Evolutionary conservation across 140 eudicot genomes (phyloP), one percentile per base, ranked within the genome.

Genomic region (Anethum foeniculum): DNA sequence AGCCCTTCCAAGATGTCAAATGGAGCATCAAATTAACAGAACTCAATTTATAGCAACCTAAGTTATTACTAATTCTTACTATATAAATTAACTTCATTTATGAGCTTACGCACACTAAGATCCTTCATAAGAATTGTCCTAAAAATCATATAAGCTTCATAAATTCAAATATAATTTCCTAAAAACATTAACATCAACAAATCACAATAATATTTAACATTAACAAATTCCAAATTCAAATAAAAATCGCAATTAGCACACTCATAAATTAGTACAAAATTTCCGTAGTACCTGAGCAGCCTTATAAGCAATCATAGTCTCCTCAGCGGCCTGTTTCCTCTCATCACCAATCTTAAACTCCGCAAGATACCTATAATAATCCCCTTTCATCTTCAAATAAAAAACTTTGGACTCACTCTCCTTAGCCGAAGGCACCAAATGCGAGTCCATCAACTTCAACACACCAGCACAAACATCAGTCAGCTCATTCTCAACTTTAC

Each of bases 371-470:
- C 88, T 43, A 67, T 79, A 71, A 43, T 85, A 85, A 82, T 85
- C 88, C 23, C 88, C 88, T 68, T 85, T 85, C 88, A 85, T 85
- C 83, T 85, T 85, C 88, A 85, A 82, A 65, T 85, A 85, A 72
- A 85, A 85, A 54, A 85, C 85, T 80, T 82, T 85, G 0, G 88
- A 85, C 74, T 85, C 88, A 21, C 88, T 75, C 41, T 85, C 23
- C 4, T 77, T 51, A 0, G 88, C 85, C 46, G 88, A 74, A 0
- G 88, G 88, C 15, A 85, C 76, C 46, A 85, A 71, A 56, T 79
- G 44, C 36, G 77, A 52, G 78, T 58, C 79, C 36, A 82, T 38
- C 11, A 85, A 36, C 64, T 75, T 79, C 74, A 82, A 28, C 39
- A 85, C 80, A 19, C 88, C 88, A 28, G 79, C 88, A 34, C 88